A percentile compares a stretch with the other conserved stretches of the same genome.
phyloP scores from a whole-genome alignment of 2,329 filamentous ascomycete genomes.

The Stachybotrys chlorohalonatus region DNA sequence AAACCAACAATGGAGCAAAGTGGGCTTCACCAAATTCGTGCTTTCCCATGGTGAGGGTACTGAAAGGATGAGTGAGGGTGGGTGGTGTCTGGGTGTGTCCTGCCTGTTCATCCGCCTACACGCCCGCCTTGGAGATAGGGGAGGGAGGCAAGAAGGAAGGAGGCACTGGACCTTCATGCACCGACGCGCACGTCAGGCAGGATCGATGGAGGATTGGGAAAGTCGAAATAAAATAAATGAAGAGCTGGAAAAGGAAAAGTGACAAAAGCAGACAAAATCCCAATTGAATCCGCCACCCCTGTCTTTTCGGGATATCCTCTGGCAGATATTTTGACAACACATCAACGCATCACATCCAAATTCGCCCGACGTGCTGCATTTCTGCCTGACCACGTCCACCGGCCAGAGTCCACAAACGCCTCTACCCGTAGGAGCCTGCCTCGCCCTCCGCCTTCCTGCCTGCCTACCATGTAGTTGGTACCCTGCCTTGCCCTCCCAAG shows the following conservation, averaged over 20 bases:
- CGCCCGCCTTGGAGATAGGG: no score
- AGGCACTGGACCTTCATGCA: neutral
- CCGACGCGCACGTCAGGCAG: neutral
- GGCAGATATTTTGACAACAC: constrained; percentile 38
- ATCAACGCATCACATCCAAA: constrained; percentile 28
- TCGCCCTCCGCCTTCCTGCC: neutral
- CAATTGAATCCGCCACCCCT: constrained; percentile 9
- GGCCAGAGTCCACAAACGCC: constrained; percentile 13
- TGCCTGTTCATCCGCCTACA: no score
- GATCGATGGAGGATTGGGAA: neutral
- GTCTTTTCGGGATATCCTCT: constrained; percentile 20
- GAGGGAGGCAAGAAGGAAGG: neutral
- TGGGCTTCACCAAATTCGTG: no score
- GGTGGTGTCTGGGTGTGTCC: no score
- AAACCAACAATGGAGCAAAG: neutral
- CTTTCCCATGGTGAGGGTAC: no score
- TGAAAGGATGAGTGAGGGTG: no score
- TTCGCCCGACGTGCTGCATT: constrained; percentile 17
- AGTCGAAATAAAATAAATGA: neutral
- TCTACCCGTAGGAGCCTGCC: constrained; percentile 9
- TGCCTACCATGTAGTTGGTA: neutral
- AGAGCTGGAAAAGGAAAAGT: neutral
- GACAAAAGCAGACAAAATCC: neutral
- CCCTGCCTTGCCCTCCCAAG: neutral
- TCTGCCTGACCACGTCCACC: constrained; percentile 18